Base-by-base conservation (phyloP, 2,329 filamentous ascomycete species). In the Alternaria brassicicola region DNA sequence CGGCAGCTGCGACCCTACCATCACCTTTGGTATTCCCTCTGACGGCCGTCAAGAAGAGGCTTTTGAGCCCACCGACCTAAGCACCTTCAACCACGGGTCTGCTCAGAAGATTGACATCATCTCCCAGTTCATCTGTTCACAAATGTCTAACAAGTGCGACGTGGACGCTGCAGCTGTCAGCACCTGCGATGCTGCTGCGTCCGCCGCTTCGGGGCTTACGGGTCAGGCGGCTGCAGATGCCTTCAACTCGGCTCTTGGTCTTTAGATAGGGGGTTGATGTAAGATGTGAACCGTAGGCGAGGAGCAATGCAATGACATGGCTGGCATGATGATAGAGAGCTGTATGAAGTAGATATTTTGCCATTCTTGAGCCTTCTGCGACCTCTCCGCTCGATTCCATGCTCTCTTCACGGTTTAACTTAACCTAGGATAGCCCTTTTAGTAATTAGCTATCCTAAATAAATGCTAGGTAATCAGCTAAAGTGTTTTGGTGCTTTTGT, bases 11-110 rank as follows among this genome's bases (percentile, higher is more conserved):
- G 70, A 81, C 65, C 80, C 83, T 5, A 78, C 80, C 57, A 82
- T 86, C 67, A 68, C 76, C 53, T 86, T 85, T 73, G 81, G 79
- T 28, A 65, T 64, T 3, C 80, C 80, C 12, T 77, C 82, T 41
- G 81, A 85, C 66, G 82, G 82, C 42, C 81, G 81, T 66, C 72
- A 81, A 33, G 73, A 79, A 28, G 66, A 75, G 25, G 75, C 78
- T 13, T 83, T 83, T 61, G 74, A 79, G 63, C 76, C 81, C 35
- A 70, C 69, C 9, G 78, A 83, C 69, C 66, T 77, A 67, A 53
- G 62, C 31, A 72, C 68, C 68, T 86, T 85, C 76, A 79, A 77
- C 71, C 84, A 86, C 73, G 83, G 83, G 52, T 84, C 82, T 3
- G 83, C 83, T 7, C 70, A 79, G 38, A 79, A 79, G 66, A 82